These are phyloP conservation scores for Backusella luteola DNA, from an alignment of 192 early-diverging fungal species.

Conservation along the genomic window DNA sequence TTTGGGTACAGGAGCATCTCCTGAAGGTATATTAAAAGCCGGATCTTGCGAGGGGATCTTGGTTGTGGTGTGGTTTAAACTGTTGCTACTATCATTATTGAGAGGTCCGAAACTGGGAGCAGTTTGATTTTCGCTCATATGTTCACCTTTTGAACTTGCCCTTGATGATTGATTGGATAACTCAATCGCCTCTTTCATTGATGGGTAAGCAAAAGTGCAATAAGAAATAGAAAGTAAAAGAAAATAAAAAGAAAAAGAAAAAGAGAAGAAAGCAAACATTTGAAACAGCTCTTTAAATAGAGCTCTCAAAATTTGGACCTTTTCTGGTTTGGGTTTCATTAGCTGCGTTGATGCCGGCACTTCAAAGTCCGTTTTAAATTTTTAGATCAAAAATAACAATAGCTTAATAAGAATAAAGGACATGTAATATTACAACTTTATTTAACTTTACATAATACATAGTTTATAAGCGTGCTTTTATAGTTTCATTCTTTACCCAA, in stretches of 20 bases:
- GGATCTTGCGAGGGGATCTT: background rate
- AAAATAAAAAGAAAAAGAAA: background rate
- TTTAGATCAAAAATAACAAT: background rate
- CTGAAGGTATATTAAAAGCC: background rate
- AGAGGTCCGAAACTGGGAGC: background rate
- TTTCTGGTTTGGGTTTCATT: background rate
- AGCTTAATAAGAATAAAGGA: background rate
- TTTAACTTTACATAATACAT: conserved; percentile 9
- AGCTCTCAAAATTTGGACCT: background rate
- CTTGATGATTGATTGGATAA: background rate
- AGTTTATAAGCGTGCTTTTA: background rate
- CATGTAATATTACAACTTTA: background rate
- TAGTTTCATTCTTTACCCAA: conserved; percentile 18
- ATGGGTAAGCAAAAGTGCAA: background rate
- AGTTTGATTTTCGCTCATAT: background rate
- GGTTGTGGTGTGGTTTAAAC: background rate
- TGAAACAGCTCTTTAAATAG: conserved; percentile 4
- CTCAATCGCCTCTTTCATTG: background rate
- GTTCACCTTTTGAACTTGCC: background rate
- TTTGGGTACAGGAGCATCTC: background rate
- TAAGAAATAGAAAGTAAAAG: background rate
- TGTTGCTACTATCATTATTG: background rate
- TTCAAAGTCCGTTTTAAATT: background rate
- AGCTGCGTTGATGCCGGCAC: background rate
- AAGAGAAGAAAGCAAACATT: background rate